Evolutionary conservation across 768 basidiomycete genomes (phyloP).

Genomic region (Lactarius trivialis): DNA sequence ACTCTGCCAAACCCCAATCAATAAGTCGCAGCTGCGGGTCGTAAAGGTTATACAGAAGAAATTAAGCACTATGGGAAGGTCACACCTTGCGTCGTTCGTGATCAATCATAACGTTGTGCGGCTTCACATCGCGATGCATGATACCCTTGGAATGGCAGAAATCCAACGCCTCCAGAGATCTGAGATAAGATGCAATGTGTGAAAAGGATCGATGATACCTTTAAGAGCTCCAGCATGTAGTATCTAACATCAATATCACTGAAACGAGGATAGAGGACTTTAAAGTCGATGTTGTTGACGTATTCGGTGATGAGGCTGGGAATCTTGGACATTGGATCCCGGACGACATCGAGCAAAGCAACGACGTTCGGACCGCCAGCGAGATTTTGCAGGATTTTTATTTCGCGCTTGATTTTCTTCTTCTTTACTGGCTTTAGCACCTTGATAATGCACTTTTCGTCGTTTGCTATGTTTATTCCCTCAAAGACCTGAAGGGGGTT

Average conservation of each 20-base stretch:
- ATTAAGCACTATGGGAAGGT: conserved; percentile 8
- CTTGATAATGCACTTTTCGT: conserved; percentile 97
- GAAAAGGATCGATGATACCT: conserved; percentile 42
- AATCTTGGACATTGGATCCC: conserved; percentile 94
- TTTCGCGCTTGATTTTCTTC: conserved; percentile 99
- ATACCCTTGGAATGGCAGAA: conserved; percentile 98
- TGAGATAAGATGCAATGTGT: conserved; percentile 2
- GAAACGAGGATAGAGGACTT: conserved; percentile 91
- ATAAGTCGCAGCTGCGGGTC: conserved; percentile 78
- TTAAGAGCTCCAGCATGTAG: conserved; percentile 95
- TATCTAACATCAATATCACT: conserved; percentile 92
- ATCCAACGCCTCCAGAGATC: conserved; percentile 67
- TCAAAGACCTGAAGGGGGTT: conserved; percentile 66
- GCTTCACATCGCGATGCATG: conserved; percentile 98
- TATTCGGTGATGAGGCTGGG: conserved; percentile 97
- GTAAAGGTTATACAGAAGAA: not conserved
- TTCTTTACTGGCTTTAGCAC: conserved; percentile 99
- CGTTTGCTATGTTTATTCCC: conserved; percentile 83
- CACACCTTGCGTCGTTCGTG: conserved; percentile 89
- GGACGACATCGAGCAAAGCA: conserved; percentile 88
- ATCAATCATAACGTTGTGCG: conserved; percentile 99
- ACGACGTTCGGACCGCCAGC: conserved; percentile 96
- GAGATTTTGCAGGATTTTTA: conserved; percentile 95
- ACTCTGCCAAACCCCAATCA: conserved; percentile 98
- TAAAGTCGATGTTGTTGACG: conserved; percentile 97